Evolutionary conservation across 169 alveolate species (phyloP).

Genomic region (Plasmodium yoelii): DNA sequence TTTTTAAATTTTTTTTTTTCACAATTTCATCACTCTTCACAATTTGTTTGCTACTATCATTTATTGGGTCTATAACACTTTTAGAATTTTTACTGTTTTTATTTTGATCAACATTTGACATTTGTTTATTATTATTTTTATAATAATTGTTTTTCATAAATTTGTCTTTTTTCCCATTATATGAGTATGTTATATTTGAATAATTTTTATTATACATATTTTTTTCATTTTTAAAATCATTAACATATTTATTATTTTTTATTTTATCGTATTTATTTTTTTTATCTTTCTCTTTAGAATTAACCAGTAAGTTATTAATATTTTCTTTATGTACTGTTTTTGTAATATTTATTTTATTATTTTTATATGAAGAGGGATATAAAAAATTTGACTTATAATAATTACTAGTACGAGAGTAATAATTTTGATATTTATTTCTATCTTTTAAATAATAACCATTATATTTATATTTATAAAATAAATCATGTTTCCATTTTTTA

Average conservation of each 20-base stretch:
- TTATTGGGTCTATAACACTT: background rate
- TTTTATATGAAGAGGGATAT: constrained; percentile 20
- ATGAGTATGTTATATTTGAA: too few relatives aligned
- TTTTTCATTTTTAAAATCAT: background rate
- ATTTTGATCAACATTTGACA: too few relatives aligned
- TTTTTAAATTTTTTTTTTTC: constrained; percentile 16
- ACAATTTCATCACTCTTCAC: background rate
- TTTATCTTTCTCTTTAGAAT: background rate
- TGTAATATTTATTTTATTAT: constrained; percentile 26
- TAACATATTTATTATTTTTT: background rate
- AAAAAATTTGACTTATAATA: constrained; percentile 21
- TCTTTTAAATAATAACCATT: constrained; percentile 43
- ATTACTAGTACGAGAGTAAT: constrained; percentile 10
- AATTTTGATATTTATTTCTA: constrained; percentile 5
- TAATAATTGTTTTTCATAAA: too few relatives aligned
- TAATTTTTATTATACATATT: background rate
- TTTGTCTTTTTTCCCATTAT: too few relatives aligned
- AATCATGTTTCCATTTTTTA: constrained; percentile 72
- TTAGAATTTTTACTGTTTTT: background rate
- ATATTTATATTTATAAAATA: constrained; percentile 67
- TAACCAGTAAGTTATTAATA: background rate
- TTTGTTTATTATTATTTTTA: too few relatives aligned
- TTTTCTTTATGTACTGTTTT: background rate
- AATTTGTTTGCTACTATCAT: background rate
- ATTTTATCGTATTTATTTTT: background rate